phyloP scores from a whole-genome alignment of 352 stramenopile species.

The Phytophthora pini region DNA sequence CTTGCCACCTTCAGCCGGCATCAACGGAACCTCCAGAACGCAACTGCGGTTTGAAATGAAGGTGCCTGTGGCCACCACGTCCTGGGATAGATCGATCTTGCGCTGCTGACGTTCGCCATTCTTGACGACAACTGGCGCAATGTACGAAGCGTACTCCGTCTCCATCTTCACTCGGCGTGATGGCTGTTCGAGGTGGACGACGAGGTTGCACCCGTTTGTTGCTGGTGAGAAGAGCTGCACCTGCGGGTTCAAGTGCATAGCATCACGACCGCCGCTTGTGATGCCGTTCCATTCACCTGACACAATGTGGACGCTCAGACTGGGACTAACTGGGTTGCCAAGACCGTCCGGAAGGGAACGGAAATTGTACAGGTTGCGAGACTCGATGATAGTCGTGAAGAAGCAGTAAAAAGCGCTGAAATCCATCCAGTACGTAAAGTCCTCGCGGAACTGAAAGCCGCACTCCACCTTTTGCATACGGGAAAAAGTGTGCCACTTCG shows the following conservation, averaged over 20 bases:
- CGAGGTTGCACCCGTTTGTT: constrained; percentile 54
- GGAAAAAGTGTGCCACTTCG: constrained; percentile 77
- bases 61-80: constrained; percentile 81
- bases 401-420: constrained; percentile 82
- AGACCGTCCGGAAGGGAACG: constrained; percentile 64
- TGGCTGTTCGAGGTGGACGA: constrained; percentile 76
- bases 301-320: constrained; percentile 75
- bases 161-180: constrained; percentile 79
- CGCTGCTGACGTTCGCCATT: constrained; percentile 67
- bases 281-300: constrained; percentile 83
- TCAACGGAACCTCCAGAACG: constrained; percentile 60
- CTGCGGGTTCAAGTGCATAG: constrained; percentile 88
- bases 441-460: constrained; percentile 83
- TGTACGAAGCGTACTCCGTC: constrained; percentile 77
- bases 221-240: constrained; percentile 80
- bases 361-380: constrained; percentile 88
- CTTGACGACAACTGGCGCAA: constrained; percentile 81
- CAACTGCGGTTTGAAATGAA: constrained; percentile 90
- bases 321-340: constrained; percentile 63
- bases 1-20: constrained; percentile 44
- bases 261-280: constrained; percentile 76
- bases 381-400: constrained; percentile 80
- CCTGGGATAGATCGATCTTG: constrained; percentile 84
- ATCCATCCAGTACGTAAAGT: constrained; percentile 86
- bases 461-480: constrained; percentile 76